Evolutionary conservation across 2,329 filamentous ascomycete genomes (phyloP).

Genomic region (Cercospora beticola): DNA sequence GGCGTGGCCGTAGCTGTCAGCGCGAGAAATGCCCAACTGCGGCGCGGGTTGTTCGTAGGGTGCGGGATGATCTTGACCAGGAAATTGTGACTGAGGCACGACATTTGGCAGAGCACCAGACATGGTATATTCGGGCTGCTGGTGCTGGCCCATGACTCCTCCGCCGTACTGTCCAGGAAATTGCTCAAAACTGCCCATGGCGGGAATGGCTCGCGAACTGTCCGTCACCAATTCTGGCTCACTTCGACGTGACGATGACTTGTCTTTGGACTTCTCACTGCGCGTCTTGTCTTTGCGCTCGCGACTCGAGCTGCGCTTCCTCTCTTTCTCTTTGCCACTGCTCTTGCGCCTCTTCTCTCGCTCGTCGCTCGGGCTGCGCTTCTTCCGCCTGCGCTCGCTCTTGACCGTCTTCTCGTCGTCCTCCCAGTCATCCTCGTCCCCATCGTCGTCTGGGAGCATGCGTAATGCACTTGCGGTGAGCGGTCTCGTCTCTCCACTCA

Average conservation of each 20-base stretch:
- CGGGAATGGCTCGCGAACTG: constrained; percentile 30
- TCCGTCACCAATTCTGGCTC: constrained; percentile 22
- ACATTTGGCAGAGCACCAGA: constrained; percentile 34
- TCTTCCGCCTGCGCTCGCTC: constrained; percentile 32
- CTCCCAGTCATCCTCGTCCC: constrained; percentile 32
- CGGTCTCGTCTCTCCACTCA: constrained; percentile 25
- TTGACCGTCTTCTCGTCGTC: constrained; percentile 34
- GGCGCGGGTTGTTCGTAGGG: constrained; percentile 26
- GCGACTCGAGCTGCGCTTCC: constrained; percentile 30
- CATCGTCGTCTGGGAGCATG: constrained; percentile 34
- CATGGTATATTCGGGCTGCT: constrained; percentile 24
- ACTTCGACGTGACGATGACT: constrained; percentile 12
- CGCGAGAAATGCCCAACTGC: constrained; percentile 30
- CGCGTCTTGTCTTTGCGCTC: constrained; percentile 24
- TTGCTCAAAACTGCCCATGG: constrained; percentile 35
- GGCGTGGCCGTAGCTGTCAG: constrained; percentile 53
- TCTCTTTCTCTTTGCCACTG: constrained; percentile 35
- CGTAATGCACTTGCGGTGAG: constrained; percentile 40
- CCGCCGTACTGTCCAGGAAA: constrained; percentile 35
- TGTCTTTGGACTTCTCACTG: constrained; percentile 26
- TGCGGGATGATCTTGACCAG: constrained; percentile 55
- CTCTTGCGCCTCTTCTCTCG: constrained; percentile 33
- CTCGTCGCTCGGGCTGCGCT: constrained; percentile 25
- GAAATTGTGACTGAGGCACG: constrained; percentile 51
- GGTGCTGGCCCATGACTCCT: constrained; percentile 20